Base-by-base conservation (phyloP, 2,329 filamentous ascomycete species). In the Scedosporium boydii region DNA sequence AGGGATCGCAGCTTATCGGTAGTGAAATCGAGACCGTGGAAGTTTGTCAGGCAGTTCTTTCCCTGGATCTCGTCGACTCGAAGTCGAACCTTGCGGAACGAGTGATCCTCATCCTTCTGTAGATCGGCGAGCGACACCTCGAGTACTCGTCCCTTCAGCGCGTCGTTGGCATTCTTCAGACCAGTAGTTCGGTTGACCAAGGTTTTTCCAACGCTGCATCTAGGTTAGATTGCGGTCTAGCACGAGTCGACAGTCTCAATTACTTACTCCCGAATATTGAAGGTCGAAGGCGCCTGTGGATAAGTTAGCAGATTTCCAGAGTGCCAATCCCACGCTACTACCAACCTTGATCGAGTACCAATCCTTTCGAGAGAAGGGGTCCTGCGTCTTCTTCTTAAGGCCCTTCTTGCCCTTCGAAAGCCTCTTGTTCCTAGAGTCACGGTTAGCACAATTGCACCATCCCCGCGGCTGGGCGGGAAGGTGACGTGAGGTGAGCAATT, bases 401-500 rank as follows among this genome's bases (percentile, higher is more conserved):
- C 95, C 93, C 88, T 99, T 99, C 91, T 98, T 99, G 84, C 95
- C 95, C 88, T 99, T 99, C 71, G 95, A 98, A 85, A 99, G 88
- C 87, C 95, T 92, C 92, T 99, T 99, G 89, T 99, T 99, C 91
- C 89, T 92, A 72, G 46, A 63, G 58, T n/a, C 14, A n/a, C 7
- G 6, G 59, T 60, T 46, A 60, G 59, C 18, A 34, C 7, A 34
- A 34, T 34, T 34, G 29, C 29, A 34, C 14, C 59, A 51, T n/a
- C n/a, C n/a, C 18, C 34, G 9, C 34, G 34, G 34, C 14, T 27
- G 10, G 7, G 16, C 27, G 21, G 58, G 3, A 6, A 16, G 34
- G 6, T n/a, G 18, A 14, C 14, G n/a, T 41, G 55, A n/a, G 56
- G 23, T 1, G 16, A 38, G 34, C n/a, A 57, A 66, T 69, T 68